phyloP scores from a whole-genome alignment of 2,329 filamentous ascomycete species.

The Penicillium olsonii region DNA sequence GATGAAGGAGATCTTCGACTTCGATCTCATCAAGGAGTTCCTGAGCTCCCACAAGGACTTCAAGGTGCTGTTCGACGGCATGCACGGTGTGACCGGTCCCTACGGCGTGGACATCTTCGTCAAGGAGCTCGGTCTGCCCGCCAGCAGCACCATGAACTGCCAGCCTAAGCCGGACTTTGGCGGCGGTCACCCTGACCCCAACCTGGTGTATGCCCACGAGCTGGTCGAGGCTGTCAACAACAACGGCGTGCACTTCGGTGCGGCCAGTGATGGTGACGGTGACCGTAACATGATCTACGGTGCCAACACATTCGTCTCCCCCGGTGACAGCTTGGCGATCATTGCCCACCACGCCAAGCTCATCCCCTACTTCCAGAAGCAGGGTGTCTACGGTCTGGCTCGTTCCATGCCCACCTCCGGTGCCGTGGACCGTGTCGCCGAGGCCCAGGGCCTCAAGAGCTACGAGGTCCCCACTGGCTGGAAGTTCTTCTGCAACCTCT shows the following conservation, averaged over 20 bases:
- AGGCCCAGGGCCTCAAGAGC: conserved; percentile 85
- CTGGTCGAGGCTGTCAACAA: conserved; percentile 92
- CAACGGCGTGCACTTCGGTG: conserved; percentile 89
- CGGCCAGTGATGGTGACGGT: conserved; percentile 93
- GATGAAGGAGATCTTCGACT: conserved; percentile 99
- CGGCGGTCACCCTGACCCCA: conserved; percentile 95
- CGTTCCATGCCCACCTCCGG: conserved; percentile 97
- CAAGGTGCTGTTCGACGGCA: conserved; percentile 93
- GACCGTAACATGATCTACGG: conserved; percentile 99
- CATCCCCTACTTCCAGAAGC: conserved; percentile 97
- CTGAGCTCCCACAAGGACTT: conserved; percentile 84
- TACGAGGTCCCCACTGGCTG: conserved; percentile 99
- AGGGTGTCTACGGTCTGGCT: conserved; percentile 92
- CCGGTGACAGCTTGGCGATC: conserved; percentile 95
- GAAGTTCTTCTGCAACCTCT: conserved; percentile 98
- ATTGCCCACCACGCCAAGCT: conserved; percentile 95
- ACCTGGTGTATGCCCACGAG: conserved; percentile 94
- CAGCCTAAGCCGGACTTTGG: conserved; percentile 91
- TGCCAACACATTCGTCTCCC: conserved; percentile 92
- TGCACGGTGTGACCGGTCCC: conserved; percentile 91
- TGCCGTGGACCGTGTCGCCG: conserved; percentile 91
- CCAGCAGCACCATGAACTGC: conserved; percentile 84
- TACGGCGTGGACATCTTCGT: conserved; percentile 96
- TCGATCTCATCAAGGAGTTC: conserved; percentile 92
- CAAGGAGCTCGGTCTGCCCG: conserved; percentile 81